Base-by-base conservation (phyloP, 192 early-diverging fungal species). In the Ambispora gerdemannii region DNA sequence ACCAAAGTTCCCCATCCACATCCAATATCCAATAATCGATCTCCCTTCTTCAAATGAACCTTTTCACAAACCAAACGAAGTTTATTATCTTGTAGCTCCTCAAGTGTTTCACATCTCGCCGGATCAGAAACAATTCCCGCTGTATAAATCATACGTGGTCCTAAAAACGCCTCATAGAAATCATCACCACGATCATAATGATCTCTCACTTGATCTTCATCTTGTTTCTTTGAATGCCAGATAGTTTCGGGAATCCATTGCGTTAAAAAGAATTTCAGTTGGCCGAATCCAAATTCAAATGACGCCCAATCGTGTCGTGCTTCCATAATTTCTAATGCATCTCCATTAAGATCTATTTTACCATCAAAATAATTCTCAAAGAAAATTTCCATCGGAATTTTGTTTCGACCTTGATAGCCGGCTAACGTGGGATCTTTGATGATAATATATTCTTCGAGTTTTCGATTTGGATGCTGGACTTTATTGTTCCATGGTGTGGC, bases 141-240 rank as follows among this genome's bases (percentile, higher is more conserved):
- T 20, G 96, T 98, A 83, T 98, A 98, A 59, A 96, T 84, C 96
- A 98, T 98, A 72, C 84, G 84, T 49, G 90, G 89, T 53, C 96
- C 96, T 61, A 98, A 77, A 83, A 96, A 96, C 31, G 92, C 92
- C 25, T 87, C 91, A 80, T 97, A 97, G 72, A 98, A 98, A 77
- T 98, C 96, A 82, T 98, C 91, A 63, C 96, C 96, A 71, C 96
- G 90, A 82, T 98, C 96, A 80, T 98, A 98, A 84, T 97, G 94
- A 58, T 97, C 94, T 67, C 94, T 87, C 66, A 98, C 95, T 81
- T 98, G 96, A 72, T 91, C 90, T 81, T 97, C 93, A 77, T 98
- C 96, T 83, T 98, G 96, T 79, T 93, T 92, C 80, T 90, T 90
- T 33, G 92, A 93, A 84, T 98, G 96, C 94, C 91, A 92, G 60